Base-by-base conservation (phyloP, 768 basidiomycete genomes). In the Lactifluus hygrophoroides region DNA sequence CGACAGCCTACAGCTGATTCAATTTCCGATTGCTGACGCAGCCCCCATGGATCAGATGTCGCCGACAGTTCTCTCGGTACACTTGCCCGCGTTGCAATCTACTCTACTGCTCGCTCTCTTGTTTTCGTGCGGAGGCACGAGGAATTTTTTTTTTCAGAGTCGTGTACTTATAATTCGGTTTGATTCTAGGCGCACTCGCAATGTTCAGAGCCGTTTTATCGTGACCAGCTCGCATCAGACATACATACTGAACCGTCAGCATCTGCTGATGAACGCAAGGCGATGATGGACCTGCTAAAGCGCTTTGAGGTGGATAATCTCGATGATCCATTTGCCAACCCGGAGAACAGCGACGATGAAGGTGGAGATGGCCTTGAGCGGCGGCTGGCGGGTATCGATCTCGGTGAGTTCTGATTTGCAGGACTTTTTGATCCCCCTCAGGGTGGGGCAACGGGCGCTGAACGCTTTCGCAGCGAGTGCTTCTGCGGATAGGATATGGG, bases 161-260 rank as follows among this genome's bases (percentile, higher is more conserved):
- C 21, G 3, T 35, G 17, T 23, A 23, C 16, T 32, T 43, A 52
- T 14, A 11, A n/a, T n/a, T n/a, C 4, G 43, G 19, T 8, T 35
- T 35, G 38, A n/a, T 28, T 37, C 43, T 43, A 76, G 88, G 67
- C 73, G 49, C 90, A 93, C 69, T 74, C 76, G 3, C 77, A 80
- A 68, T 93, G 90, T 73, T 90, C 90, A 25, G 91, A 93, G 69
- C 72, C 76, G 0, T 94, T 94, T 69, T 92, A 91, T 70, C 82
- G 82, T 63, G 83, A 82, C 52, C 85, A 90, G 66, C 70, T 93
- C 3, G 82, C 87, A 62, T 69, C 70, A 2, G 82, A 86, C 47
- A 85, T 90, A 53, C 76, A 75, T 40, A 67, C 77, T 0, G 76
- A 75, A 34, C 76, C 84, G 3, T 78, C 82, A 4, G 82, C 78